A percentile compares a stretch with the other conserved stretches of the same genome.
phyloP scores from a whole-genome alignment of 768 basidiomycete species.

The Suillus decipiens region DNA sequence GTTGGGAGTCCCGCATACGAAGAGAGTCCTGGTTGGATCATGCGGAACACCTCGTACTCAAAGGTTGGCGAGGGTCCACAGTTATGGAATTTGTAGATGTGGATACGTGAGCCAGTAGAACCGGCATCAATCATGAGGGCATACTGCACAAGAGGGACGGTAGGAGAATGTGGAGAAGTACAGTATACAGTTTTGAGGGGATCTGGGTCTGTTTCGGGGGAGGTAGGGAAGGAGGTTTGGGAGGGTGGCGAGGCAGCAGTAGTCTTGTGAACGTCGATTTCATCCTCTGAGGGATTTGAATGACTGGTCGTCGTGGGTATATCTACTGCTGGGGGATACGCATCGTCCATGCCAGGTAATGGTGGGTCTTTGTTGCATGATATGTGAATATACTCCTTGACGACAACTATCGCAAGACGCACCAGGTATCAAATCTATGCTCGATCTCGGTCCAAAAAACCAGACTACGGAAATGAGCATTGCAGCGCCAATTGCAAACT shows the following conservation, averaged over 20 bases:
- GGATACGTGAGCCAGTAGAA: slow-evolving; percentile 95
- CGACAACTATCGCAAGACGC: slow-evolving; percentile 23
- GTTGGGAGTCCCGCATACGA: slow-evolving; percentile 55
- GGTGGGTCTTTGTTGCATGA: slow-evolving; percentile 17
- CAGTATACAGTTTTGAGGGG: slow-evolving; percentile 75
- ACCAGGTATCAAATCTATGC: slow-evolving; percentile 22
- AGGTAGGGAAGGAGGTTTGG: slow-evolving; percentile 39
- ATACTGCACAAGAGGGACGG: slow-evolving; percentile 75
- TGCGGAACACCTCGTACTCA: slow-evolving; percentile 93
- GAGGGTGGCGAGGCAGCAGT: slow-evolving; percentile 5
- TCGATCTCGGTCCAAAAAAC: slow-evolving; percentile 56
- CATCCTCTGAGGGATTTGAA: not conserved
- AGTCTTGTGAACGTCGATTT: not conserved
- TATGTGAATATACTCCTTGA: slow-evolving; percentile 21
- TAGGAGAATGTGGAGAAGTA: slow-evolving; percentile 49
- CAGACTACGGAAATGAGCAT: slow-evolving; percentile 62
- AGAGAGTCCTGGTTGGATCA: slow-evolving; percentile 80
- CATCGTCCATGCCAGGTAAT: slow-evolving; percentile 22
- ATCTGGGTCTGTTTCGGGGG: slow-evolving; percentile 76
- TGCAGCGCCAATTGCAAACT: slow-evolving; percentile 59
- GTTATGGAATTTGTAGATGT: slow-evolving; percentile 98
- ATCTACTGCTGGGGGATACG: slow-evolving; percentile 23
- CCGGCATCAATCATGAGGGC: slow-evolving; percentile 98
- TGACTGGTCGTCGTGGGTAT: slow-evolving; percentile 15
- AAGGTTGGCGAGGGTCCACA: slow-evolving; percentile 73